phyloP scores from a whole-genome alignment of 805 yeast genomes.

The Sugiyamaella valdiviana region DNA sequence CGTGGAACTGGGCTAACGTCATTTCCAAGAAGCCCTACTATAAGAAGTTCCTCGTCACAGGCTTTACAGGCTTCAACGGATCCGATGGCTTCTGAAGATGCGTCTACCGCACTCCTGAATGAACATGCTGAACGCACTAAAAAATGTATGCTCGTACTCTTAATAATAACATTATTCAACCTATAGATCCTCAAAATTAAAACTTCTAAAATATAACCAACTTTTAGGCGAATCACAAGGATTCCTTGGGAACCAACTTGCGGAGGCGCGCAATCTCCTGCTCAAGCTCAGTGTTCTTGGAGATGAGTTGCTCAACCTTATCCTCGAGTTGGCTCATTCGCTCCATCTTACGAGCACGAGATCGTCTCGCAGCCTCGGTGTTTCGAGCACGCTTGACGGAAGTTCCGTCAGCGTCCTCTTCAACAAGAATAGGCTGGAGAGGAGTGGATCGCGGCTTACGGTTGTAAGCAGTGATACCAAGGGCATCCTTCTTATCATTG shows the following conservation, averaged over 20 bases:
- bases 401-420: constrained; percentile 53
- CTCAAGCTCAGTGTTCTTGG: constrained; percentile 53
- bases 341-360: constrained; percentile 88
- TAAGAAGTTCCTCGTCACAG: constrained; percentile 56
- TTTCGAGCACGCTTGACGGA: constrained; percentile 88
- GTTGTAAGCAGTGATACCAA: constrained; percentile 70
- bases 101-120: not conserved
- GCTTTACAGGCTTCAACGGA: constrained; percentile 73
- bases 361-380: constrained; percentile 54
- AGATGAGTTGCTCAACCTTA: constrained; percentile 57
- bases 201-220: constrained; percentile 1
- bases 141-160: not conserved
- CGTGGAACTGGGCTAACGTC: constrained; percentile 77
- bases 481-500: constrained; percentile 48
- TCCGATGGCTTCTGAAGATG: constrained; percentile 34
- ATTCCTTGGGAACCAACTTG: constrained; percentile 3
- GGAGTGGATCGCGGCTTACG: constrained; percentile 72
- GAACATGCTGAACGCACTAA: too few species aligned
- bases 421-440: constrained; percentile 57
- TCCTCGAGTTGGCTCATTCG: constrained; percentile 78
- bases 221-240: constrained; percentile 8
- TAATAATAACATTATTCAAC: not conserved
- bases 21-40: constrained; percentile 62
- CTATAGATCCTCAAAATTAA: not conserved
- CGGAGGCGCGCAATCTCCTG: constrained; percentile 59